Evolutionary conservation across 305 asterid species (phyloP), one percentile per base, ranked within the genome.

Genomic region (Euphrasia arctica): DNA sequence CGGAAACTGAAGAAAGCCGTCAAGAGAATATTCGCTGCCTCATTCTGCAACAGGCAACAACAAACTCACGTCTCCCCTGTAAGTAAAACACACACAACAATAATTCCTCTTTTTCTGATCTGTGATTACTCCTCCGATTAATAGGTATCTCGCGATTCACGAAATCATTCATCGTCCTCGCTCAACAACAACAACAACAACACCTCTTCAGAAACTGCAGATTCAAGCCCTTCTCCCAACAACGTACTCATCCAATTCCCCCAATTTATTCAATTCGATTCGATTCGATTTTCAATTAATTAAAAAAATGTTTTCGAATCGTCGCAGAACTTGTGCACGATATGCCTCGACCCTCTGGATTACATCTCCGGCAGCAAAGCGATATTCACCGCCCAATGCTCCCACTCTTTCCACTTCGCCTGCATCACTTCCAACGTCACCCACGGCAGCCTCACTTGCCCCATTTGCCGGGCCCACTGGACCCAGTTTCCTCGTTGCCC

Each of bases 401-500:
- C 85, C 62, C 95, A 86, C 45, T 73, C 95, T 0, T 86, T 86
- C 77, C 95, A 86, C 68, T 82, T 86, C 12, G 63, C 79, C 58
- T 86, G 95, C 83, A 86, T 86, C 63, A 78, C 88, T 3, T 83
- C 95, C 48, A 82, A 86, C 27, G 80, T 83, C 64, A 74, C 80
- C 67, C 90, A 86, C 13, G 95, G 95, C n/a, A 82, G 84, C 55
- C 77, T 83, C 32, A 81, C 90, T 49, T 86, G 95, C 72, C 90
- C 90, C n/a, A 77, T 86, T 36, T 86, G 95, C 70, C 90, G 95
- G 18, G 85, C 90, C 22, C 84, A 72, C 42, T 86, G 90, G 95
- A 81, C 95, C 5, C 86, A 82, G 49, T 70, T 86, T 11, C 94
- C 94, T 7, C 88, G 66, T 9, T 67, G 72, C 50, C 67, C 85